Percentiles rank a stretch among this genome's conserved stretches.
Evolutionary conservation across 257 asterid genomes (phyloP).

Genomic region (Handroanthus guayacan): DNA sequence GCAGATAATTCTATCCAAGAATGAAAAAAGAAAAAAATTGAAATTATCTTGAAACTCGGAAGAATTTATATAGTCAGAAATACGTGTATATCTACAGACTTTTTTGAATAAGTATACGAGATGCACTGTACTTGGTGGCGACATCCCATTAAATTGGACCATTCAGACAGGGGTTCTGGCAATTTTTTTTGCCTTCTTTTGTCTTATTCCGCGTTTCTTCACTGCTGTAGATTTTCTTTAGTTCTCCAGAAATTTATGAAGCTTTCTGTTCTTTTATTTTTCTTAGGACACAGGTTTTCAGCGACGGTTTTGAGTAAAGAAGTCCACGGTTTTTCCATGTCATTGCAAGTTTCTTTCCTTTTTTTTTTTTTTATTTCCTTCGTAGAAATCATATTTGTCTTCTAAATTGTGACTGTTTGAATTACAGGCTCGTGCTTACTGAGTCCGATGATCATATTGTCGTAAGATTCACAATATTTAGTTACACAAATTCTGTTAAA

Average conservation of each 20-base stretch:
- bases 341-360: too few relatives aligned
- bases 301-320: neutral
- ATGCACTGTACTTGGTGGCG: conserved; percentile 14
- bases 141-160: conserved; percentile 31
- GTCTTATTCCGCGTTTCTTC: neutral
- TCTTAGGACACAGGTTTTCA: conserved; percentile 6
- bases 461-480: too few relatives aligned
- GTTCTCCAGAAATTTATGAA: neutral
- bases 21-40: neutral
- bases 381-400: too few relatives aligned
- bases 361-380: too few relatives aligned
- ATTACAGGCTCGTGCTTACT: too few relatives aligned
- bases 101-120: neutral
- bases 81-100: neutral
- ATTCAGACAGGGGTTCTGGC: conserved; percentile 13
- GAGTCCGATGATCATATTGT: too few relatives aligned
- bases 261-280: neutral
- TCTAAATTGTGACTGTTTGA: too few relatives aligned
- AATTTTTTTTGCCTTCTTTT: neutral
- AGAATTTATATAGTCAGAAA: conserved; percentile 32
- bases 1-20: conserved; percentile 1
- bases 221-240: neutral
- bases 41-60: neutral
- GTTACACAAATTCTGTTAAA: too few relatives aligned
- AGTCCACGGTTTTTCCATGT: conserved; percentile 18